Base-by-base conservation (phyloP, 495 filamentous ascomycete genomes). In the Aspergillus sclerotioniger region DNA sequence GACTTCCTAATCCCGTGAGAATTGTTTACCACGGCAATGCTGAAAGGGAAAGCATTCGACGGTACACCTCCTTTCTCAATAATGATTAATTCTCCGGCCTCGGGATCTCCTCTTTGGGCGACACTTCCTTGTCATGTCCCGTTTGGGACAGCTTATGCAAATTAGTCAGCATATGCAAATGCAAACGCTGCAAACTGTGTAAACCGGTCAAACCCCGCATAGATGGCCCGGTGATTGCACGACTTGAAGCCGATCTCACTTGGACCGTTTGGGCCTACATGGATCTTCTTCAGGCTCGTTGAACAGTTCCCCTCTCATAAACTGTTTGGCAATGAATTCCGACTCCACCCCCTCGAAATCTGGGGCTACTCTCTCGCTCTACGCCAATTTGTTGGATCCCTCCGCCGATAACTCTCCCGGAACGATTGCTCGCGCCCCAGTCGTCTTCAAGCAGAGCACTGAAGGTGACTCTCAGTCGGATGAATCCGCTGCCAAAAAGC, bases 381-480 rank as follows among this genome's bases (percentile, higher is more conserved):
- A 89, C 64, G 85, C 85, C 37, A 82, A 87, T 56, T 76, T 89
- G 28, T 79, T 89, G 20, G 80, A 83, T 43, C 70, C 81, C 5
- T 74, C 76, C 46, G 70, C 72, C n/a, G 68, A 79, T 44, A 64
- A 78, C 25, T 71, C 82, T 48, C 70, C 83, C 0, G 82, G 82
- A 15, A 85, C 87, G 3, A 89, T 93, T 56, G 90, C 91, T 13
- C 80, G 86, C 54, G 89, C 85, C 6, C 91, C 92, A 0, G 87
- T 94, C n/a, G 78, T 86, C 35, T 96, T 91, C 75, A 84, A 87
- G 52, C 81, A 84, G 60, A 56, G 67, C 51, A 61, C 71, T 60
- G 77, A 80, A 58, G 72, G 72, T 46, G 79, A 84, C 29, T 59
- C 71, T 46, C 72, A 79, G 53, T 66, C 76, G 51, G 80, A 85